Conservation (phyloP, 345 rosid genomes). For the Eucalyptus pauciflora region DNA sequence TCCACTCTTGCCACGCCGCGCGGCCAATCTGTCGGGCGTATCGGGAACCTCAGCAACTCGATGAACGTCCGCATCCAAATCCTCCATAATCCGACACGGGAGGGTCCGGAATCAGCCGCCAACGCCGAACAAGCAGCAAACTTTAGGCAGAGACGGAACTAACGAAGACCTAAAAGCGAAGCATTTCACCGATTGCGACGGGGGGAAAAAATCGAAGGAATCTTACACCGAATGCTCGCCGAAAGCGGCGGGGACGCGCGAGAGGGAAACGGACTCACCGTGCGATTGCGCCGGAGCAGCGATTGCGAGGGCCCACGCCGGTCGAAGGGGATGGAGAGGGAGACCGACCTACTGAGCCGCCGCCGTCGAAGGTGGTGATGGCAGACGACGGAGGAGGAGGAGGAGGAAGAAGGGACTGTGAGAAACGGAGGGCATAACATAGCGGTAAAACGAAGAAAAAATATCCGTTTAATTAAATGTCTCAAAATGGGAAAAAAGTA, state of each 20-base stretch:
- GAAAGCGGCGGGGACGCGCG: not conserved
- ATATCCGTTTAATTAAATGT: too few species aligned
- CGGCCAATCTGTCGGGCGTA: slow-evolving; percentile 61
- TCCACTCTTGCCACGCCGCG: not conserved
- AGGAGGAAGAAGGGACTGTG: not conserved
- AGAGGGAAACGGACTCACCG: not conserved
- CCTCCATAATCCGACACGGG: slow-evolving; percentile 44
- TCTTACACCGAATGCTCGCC: not conserved
- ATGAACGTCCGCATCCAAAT: slow-evolving; percentile 59
- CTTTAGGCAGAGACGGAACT: not conserved
- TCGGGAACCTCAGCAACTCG: slow-evolving; percentile 51
- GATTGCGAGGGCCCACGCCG: not conserved
- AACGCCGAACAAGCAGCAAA: not conserved
- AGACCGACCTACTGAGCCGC: not conserved
- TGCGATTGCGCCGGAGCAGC: not conserved
- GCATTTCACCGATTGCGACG: not conserved
- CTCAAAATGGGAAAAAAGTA: not conserved
- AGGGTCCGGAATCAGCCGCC: not conserved
- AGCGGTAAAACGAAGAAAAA: not conserved
- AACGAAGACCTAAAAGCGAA: not conserved
- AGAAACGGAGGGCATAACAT: not conserved
- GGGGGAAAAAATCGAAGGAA: not conserved
- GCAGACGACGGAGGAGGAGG: not conserved
- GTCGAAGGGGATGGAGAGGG: not conserved
- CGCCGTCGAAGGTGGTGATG: not conserved